phyloP scores from a whole-genome alignment of 2,329 filamentous ascomycete genomes.

The Scedosporium minutisporum region DNA sequence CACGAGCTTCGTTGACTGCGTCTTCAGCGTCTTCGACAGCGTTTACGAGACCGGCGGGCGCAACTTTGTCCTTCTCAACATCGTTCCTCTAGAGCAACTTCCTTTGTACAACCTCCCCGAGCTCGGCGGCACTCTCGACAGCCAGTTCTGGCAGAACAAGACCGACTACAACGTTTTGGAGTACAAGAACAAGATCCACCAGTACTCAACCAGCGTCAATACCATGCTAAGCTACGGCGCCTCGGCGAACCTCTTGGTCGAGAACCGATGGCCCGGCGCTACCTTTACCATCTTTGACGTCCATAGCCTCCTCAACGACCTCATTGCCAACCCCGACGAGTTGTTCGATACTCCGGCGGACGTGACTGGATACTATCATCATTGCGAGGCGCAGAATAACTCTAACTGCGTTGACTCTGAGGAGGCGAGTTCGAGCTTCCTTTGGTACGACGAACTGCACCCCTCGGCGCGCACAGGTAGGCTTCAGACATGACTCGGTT shows the following conservation, averaged over 20 bases:
- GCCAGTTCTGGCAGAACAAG: slow-evolving; percentile 37
- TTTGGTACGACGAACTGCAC: slow-evolving; percentile 69
- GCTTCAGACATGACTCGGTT: slow-evolving; percentile 15
- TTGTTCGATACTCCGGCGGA: slow-evolving; percentile 59
- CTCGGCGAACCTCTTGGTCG: slow-evolving; percentile 33
- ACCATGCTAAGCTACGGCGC: slow-evolving; percentile 37
- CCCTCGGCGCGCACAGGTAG: slow-evolving; percentile 51
- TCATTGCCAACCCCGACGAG: slow-evolving; percentile 47
- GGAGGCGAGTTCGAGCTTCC: slow-evolving; percentile 45
- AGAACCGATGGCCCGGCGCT: slow-evolving; percentile 44
- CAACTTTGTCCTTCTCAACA: slow-evolving; percentile 64
- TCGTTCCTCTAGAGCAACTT: slow-evolving; percentile 55
- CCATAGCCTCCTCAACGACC: slow-evolving; percentile 53
- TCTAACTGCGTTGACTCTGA: slow-evolving; percentile 27
- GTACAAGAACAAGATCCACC: slow-evolving; percentile 31
- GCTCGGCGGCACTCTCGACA: slow-evolving; percentile 29
- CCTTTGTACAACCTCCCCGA: slow-evolving; percentile 52
- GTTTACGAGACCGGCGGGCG: slow-evolving; percentile 59
- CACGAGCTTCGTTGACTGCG: slow-evolving; percentile 56
- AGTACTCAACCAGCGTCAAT: slow-evolving; percentile 41
- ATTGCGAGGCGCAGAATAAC: slow-evolving; percentile 32
- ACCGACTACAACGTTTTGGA: slow-evolving; percentile 35
- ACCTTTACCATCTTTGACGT: slow-evolving; percentile 59
- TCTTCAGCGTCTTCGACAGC: slow-evolving; percentile 52
- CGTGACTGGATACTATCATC: slow-evolving; percentile 46